Percentiles rank a stretch among this genome's conserved stretches.
Evolutionary conservation across 805 yeast genomes (phyloP).

Genomic region (Candida stauntonica): DNA sequence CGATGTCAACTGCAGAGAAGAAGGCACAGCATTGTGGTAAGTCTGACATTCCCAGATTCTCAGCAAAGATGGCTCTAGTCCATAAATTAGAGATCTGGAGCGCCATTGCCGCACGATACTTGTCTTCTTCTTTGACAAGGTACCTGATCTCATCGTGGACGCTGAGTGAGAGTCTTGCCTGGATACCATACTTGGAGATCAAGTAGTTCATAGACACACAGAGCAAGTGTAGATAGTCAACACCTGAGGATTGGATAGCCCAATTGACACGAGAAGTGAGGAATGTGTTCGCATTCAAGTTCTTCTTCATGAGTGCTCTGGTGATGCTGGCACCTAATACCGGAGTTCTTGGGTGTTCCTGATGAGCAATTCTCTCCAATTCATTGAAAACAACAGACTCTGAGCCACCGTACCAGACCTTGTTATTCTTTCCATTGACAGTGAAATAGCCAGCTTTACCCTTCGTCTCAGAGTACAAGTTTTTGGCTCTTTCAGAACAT

Average conservation of each 20-base stretch:
- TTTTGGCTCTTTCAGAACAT: conserved; percentile 60
- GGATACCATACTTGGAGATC: conserved; percentile 53
- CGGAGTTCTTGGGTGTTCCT: conserved; percentile 80
- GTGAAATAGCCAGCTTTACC: conserved; percentile 46
- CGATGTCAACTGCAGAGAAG: conserved; percentile 91
- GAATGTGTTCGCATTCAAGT: conserved; percentile 62
- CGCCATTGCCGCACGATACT: conserved; percentile 72
- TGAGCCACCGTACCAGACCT: conserved; percentile 81
- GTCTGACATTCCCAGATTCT: conserved; percentile 82
- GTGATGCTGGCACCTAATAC: conserved; percentile 93
- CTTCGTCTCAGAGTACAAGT: conserved; percentile 76
- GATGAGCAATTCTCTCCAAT: conserved; percentile 81
- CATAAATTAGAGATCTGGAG: conserved; percentile 87
- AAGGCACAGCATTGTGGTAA: conserved; percentile 95
- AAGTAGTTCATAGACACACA: conserved; percentile 86
- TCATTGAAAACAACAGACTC: conserved; percentile 90
- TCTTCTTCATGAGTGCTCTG: conserved; percentile 62
- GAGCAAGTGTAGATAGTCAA: conserved; percentile 85
- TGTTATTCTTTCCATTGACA: conserved; percentile 24
- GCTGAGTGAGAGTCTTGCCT: conserved; percentile 77
- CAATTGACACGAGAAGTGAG: conserved; percentile 92
- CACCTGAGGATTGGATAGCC: conserved; percentile 98
- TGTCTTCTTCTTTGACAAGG: conserved; percentile 67
- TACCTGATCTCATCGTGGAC: conserved; percentile 95
- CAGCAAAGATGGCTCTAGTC: conserved; percentile 95